Evolutionary conservation across 495 filamentous ascomycete species (phyloP).

Genomic region (Aspergillus sclerotioniger): DNA sequence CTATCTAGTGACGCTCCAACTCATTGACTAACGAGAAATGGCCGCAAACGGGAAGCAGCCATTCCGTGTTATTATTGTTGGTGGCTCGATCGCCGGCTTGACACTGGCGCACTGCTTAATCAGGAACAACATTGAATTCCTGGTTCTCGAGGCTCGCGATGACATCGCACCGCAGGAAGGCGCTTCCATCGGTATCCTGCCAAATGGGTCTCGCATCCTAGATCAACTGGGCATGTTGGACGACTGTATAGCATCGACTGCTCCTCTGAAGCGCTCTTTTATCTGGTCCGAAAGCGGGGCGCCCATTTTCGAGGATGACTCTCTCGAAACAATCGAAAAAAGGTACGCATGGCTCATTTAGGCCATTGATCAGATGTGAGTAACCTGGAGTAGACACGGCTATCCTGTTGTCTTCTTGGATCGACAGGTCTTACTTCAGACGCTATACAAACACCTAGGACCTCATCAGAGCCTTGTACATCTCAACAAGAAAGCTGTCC

Average conservation of each 20-base stretch:
- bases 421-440: constrained; percentile 27
- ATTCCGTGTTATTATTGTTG: constrained; percentile 51
- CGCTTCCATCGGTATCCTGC: constrained; percentile 31
- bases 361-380: neutral
- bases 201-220: constrained; percentile 38
- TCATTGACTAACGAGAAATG: too few relatives aligned
- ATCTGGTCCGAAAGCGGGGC: neutral
- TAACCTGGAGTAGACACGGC: constrained; percentile 8
- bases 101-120: constrained; percentile 46
- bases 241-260: constrained; percentile 16
- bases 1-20: too few relatives aligned
- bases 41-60: neutral
- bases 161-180: constrained; percentile 38
- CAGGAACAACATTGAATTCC: constrained; percentile 45
- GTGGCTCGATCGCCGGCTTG: constrained; percentile 49
- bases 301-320: neutral
- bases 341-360: neutral
- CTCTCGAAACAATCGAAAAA: neutral
- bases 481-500: constrained; percentile 16
- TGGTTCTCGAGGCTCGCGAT: constrained; percentile 42
- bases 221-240: constrained; percentile 48
- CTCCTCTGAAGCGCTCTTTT: constrained; percentile 6
- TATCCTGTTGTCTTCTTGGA: constrained; percentile 27
- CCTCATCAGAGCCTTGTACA: constrained; percentile 3
- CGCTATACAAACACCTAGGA: constrained; percentile 17